phyloP scores from a whole-genome alignment of 768 basidiomycete genomes.

The Mycena olivaceomarginata region DNA sequence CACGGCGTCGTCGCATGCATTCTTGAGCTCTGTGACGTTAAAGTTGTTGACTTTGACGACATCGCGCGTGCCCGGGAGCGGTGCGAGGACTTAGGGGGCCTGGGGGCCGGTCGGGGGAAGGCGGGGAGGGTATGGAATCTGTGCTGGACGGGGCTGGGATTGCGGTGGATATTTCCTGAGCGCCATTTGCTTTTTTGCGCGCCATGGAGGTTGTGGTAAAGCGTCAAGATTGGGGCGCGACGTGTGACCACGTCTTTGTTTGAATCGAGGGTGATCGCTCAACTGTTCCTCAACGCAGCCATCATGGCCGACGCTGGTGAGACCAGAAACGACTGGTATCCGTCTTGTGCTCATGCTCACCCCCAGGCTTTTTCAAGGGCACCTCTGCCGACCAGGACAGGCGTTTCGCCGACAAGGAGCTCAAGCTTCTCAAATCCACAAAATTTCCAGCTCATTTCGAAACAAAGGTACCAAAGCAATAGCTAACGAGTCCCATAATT shows the following conservation, averaged over 20 bases:
- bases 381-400: constrained; percentile 94
- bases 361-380: constrained; percentile 90
- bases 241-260: neutral
- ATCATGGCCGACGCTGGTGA: constrained; percentile 78
- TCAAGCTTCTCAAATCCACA: constrained; percentile 90
- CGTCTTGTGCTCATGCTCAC: constrained; percentile 50
- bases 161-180: constrained; percentile 38
- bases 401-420: constrained; percentile 96
- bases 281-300: constrained; percentile 18
- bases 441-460: constrained; percentile 95
- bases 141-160: neutral
- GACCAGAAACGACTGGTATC: constrained; percentile 52
- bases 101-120: constrained; percentile 41
- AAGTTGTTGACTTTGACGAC: constrained; percentile 78
- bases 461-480: constrained; percentile 76
- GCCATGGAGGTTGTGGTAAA: constrained; percentile 30
- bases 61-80: constrained; percentile 60
- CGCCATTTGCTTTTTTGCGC: constrained; percentile 39
- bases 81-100: constrained; percentile 43
- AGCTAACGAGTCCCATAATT: neutral
- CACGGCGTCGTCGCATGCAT: constrained; percentile 90
- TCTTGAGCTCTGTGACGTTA: constrained; percentile 76
- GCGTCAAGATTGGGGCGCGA: neutral
- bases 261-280: neutral
- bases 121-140: constrained; percentile 25